Conservation (phyloP, 768 basidiomycete genomes). For the Leccinellum albellum region DNA sequence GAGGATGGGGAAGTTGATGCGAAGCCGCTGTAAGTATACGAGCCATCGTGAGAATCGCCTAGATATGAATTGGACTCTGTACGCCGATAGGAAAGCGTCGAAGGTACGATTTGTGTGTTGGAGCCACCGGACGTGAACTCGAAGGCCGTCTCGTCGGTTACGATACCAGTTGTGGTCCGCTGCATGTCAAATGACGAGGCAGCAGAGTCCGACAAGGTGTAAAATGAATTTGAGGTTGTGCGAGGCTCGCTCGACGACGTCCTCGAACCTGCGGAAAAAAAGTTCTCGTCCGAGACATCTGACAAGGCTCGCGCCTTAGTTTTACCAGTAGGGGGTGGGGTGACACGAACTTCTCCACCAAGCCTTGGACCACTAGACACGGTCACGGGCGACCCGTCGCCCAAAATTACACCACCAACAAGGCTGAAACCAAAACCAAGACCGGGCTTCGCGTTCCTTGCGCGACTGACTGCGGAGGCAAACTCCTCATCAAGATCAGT, state of each 20-base stretch:
- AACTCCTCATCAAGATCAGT: conserved; percentile 70
- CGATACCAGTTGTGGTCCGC: conserved; percentile 29
- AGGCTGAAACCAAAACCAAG: conserved; percentile 44
- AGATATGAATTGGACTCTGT: conserved; percentile 54
- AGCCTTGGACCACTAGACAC: conserved; percentile 61
- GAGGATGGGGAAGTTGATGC: conserved; percentile 47
- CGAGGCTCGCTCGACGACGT: conserved; percentile 31
- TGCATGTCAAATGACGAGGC: conserved; percentile 26
- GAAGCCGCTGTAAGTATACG: conserved; percentile 31
- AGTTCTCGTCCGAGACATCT: conserved; percentile 42
- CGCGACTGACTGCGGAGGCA: conserved; percentile 41
- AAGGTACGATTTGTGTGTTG: conserved; percentile 45
- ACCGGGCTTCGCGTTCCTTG: conserved; percentile 40
- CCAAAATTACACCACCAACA: conserved; percentile 37
- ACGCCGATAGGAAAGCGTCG: conserved; percentile 49
- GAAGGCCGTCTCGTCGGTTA: conserved; percentile 39
- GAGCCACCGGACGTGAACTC: conserved; percentile 36
- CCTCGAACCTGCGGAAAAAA: conserved; percentile 41
- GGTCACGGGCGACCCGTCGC: conserved; percentile 65
- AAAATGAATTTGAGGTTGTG: conserved; percentile 30
- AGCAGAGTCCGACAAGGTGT: conserved; percentile 33
- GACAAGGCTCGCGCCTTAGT: conserved; percentile 27
- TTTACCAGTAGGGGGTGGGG: conserved; percentile 42
- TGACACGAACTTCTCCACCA: conserved; percentile 40
- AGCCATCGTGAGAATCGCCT: conserved; percentile 50